phyloP scores from a whole-genome alignment of 169 alveolate genomes.

The Plasmodium coatneyi region DNA sequence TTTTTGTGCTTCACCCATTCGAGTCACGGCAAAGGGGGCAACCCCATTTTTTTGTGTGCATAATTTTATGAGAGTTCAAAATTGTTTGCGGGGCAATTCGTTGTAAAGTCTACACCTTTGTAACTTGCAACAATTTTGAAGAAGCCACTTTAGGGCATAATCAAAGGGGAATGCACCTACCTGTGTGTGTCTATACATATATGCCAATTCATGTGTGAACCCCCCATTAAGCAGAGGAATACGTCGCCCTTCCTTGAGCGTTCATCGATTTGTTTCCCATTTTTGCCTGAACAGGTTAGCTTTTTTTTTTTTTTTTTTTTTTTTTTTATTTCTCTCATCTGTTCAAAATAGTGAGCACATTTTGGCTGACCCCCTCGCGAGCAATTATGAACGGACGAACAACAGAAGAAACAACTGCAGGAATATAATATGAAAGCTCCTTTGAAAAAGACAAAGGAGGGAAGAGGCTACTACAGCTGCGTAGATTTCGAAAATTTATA shows the following conservation, averaged over 20 bases:
- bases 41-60: neutral
- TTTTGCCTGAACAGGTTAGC: neutral
- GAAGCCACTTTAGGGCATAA: neutral
- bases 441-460: slow-evolving; percentile 56
- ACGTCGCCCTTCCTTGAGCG: neutral
- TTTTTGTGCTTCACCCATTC: neutral
- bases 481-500: slow-evolving; percentile 65
- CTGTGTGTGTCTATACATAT: neutral
- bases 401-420: neutral
- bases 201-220: neutral
- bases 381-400: neutral
- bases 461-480: slow-evolving; percentile 62
- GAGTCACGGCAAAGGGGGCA: neutral
- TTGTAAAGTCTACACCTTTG: neutral
- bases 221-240: neutral
- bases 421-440: slow-evolving; percentile 53
- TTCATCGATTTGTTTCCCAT: neutral
- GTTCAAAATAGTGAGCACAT: neutral
- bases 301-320: neutral
- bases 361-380: neutral
- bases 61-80: neutral
- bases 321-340: neutral
- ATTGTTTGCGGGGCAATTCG: neutral
- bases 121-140: neutral
- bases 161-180: neutral